Evolutionary conservation across 768 basidiomycete genomes (phyloP).

Genomic region (Trametes elegans): DNA sequence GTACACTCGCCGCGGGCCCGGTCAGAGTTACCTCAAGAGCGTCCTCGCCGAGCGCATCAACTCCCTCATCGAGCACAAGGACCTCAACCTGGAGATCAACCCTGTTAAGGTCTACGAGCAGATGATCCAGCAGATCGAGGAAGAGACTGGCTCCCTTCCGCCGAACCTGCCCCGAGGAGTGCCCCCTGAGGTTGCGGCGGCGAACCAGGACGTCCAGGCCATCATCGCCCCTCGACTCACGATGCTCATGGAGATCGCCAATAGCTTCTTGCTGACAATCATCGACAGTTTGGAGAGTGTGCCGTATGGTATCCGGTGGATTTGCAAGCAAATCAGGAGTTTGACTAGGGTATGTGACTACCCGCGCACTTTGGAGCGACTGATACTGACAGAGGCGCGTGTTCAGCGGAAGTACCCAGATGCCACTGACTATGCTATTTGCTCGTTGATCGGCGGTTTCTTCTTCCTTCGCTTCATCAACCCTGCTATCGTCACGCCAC

Average conservation of each 20-base stretch:
- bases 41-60: conserved; percentile 98
- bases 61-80: conserved; percentile 98
- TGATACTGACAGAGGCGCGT: conserved; percentile 9
- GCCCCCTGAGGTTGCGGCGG: conserved; percentile 89
- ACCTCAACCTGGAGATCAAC: conserved; percentile 98
- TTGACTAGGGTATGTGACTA: conserved; percentile 74
- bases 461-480: conserved; percentile 99
- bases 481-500: conserved; percentile 97
- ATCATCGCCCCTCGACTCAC: conserved; percentile 96
- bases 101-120: conserved; percentile 99
- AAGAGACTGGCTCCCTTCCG: conserved; percentile 91
- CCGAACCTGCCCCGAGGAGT: conserved; percentile 91
- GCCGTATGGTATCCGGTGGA: conserved; percentile 99
- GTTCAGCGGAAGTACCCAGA: conserved; percentile 98
- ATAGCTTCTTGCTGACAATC: conserved; percentile 94
- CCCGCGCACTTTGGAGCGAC: background rate
- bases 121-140: conserved; percentile 98
- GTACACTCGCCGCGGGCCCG: conserved; percentile 97
- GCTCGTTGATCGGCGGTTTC: conserved; percentile 97
- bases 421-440: conserved; percentile 97
- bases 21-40: conserved; percentile 97
- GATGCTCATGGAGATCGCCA: conserved; percentile 99
- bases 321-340: conserved; percentile 98
- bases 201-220: conserved; percentile 93
- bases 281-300: conserved; percentile 99